These are phyloP conservation scores for Astrephomene gubernaculifera DNA, from an alignment of 139 green algal genomes.

Conservation along the genomic window DNA sequence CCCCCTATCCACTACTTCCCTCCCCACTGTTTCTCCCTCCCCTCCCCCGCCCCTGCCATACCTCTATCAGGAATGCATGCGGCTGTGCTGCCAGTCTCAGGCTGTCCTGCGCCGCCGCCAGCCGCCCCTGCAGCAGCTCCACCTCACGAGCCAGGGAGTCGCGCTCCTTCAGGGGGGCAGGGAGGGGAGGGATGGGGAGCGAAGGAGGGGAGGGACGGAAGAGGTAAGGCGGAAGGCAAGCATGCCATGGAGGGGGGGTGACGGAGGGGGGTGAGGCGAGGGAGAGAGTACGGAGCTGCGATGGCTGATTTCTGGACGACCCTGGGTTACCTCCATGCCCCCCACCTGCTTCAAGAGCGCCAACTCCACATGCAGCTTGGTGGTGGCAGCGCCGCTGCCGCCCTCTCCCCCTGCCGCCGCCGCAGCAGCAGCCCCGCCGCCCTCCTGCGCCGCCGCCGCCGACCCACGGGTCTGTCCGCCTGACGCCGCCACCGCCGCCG, in stretches of 20 bases:
- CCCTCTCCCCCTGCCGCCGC: not conserved
- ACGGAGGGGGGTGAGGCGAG: no score
- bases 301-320: no score
- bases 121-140: not conserved
- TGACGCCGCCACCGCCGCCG: not conserved
- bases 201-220: no score
- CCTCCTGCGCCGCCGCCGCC: not conserved
- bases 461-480: not conserved
- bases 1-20: no score
- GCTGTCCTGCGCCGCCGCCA: constrained; percentile 31
- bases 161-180: not conserved
- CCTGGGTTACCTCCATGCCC: no score
- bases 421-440: not conserved
- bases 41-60: no score
- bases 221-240: no score
- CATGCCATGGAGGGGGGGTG: no score
- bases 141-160: constrained; percentile 17
- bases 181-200: no score
- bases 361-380: constrained; percentile 5
- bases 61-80: constrained; percentile 55
- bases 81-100: constrained; percentile 51
- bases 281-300: no score
- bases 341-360: constrained; percentile 27
- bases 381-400: not conserved
- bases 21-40: no score